A percentile compares a stretch with the other conserved stretches of the same genome.
These are phyloP conservation scores for Penicillium sp. DNA, from an alignment of 2,329 filamentous ascomycete species.

Conservation along the genomic window DNA sequence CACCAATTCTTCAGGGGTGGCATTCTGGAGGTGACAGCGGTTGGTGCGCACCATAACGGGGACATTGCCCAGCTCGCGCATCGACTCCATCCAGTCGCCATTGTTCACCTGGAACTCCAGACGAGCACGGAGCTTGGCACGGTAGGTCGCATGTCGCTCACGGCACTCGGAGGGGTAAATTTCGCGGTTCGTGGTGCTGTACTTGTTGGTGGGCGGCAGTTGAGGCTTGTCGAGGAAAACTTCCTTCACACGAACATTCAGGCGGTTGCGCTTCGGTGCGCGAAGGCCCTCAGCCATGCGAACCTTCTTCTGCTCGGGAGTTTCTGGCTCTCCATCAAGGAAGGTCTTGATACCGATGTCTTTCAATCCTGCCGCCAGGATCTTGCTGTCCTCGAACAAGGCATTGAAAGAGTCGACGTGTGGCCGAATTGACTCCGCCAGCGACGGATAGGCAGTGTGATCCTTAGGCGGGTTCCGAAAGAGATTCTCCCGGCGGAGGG, in stretches of 20 bases:
- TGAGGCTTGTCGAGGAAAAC: constrained; percentile 79
- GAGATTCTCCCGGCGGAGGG: constrained; percentile 79
- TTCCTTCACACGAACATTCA: constrained; percentile 76
- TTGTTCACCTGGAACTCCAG: constrained; percentile 86
- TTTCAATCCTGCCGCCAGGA: constrained; percentile 71
- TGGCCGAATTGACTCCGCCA: constrained; percentile 82
- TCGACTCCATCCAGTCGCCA: constrained; percentile 77
- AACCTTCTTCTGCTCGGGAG: constrained; percentile 36
- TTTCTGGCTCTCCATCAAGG: constrained; percentile 70
- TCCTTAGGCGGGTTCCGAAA: constrained; percentile 88
- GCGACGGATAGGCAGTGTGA: constrained; percentile 80
- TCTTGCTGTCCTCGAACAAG: constrained; percentile 72
- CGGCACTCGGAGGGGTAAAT: constrained; percentile 91
- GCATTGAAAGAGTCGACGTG: constrained; percentile 96
- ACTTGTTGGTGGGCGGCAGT: constrained; percentile 80
- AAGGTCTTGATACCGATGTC: constrained; percentile 91
- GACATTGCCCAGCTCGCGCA: constrained; percentile 82
- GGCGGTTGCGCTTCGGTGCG: constrained; percentile 64
- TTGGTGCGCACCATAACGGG: constrained; percentile 96
- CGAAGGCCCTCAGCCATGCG: constrained; percentile 56
- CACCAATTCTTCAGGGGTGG: constrained; percentile 79
- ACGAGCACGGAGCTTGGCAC: constrained; percentile 78
- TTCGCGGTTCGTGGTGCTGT: constrained; percentile 73
- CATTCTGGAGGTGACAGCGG: constrained; percentile 83
- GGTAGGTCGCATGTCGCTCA: constrained; percentile 88